Base-by-base conservation (phyloP, 441 rosid species). In the Gossypium trilobum region DNA sequence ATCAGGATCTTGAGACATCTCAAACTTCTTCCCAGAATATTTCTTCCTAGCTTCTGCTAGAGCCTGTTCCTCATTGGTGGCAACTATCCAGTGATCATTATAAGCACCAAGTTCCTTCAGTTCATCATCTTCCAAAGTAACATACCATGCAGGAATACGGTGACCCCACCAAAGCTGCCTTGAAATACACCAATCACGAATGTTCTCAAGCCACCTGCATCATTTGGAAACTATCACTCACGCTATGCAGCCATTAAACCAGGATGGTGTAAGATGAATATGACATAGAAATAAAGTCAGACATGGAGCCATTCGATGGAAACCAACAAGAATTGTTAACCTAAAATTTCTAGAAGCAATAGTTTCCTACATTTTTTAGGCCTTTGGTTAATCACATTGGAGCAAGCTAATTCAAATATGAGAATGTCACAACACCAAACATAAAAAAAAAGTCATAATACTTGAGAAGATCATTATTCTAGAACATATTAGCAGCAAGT, bases 101-200 rank as follows among this genome's bases (percentile, higher is more conserved):
- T 89, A 89, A 51, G 86, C 84, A 78, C 97, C 97, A 16, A 88
- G 44, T 78, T 94, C 94, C 83, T 87, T 89, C 61, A 76, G 79
- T 70, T 83, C 78, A 83, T 94, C 99, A 61, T 85, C 96, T 73
- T 87, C 97, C 31, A 90, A 77, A 0, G 86, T 84, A 55, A 85
- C 87, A 83, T 92, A 94, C 97, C 95, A 94, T 31, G 97, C 99
- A 61, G 97, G 99, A 69, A 94, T 81, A 11, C 87, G 88, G 69
- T 94, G 99, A 61, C 97, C 99, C 97, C 97, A 92, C 99, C 97
- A 94, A 42, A 94, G 96, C 80, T 94, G 97, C 88, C 97, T 88
- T 57, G 94, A 90, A 76, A 94, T 78, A 80, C 97, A 94, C 99
- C 99, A 92, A 82, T 94, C 99, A 64, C 90, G 93, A 63, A 95